Evolutionary conservation across 2,329 filamentous ascomycete genomes (phyloP).

Genomic region (Sporothrix schenckii): DNA sequence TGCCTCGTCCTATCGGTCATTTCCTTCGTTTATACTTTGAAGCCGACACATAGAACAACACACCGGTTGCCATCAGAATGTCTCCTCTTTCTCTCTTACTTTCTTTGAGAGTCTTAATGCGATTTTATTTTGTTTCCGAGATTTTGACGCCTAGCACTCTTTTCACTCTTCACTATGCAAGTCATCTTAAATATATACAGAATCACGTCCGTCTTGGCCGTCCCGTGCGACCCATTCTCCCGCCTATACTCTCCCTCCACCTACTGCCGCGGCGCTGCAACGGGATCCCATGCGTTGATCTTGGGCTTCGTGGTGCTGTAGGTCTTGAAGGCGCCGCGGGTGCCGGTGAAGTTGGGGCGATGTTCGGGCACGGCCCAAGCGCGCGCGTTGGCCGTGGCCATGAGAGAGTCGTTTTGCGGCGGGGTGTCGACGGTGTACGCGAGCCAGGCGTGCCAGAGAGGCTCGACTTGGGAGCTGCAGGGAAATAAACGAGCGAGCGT

Average conservation of each 20-base stretch:
- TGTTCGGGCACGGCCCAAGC: slow-evolving; percentile 75
- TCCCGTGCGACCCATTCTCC: background rate
- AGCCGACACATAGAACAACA: no score
- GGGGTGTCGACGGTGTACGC: slow-evolving; percentile 89
- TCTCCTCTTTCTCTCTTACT: background rate
- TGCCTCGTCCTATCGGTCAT: background rate
- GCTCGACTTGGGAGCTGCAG: slow-evolving; percentile 77
- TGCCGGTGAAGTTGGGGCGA: slow-evolving; percentile 73
- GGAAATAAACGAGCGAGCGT: background rate
- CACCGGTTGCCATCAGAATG: no score
- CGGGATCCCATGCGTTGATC: slow-evolving; percentile 44
- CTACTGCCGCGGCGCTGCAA: slow-evolving; percentile 41
- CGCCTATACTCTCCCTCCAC: background rate
- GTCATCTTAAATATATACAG: background rate
- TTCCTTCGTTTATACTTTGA: background rate
- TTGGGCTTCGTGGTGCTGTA: slow-evolving; percentile 74
- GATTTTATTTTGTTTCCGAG: slow-evolving; percentile 5
- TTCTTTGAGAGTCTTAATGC: background rate
- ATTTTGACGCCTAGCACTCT: background rate
- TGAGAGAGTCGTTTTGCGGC: slow-evolving; percentile 73
- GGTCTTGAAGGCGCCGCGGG: slow-evolving; percentile 80
- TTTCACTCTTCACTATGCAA: background rate
- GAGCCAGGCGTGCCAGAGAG: slow-evolving; percentile 98
- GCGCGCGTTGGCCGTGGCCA: slow-evolving; percentile 57
- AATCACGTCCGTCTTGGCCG: background rate